Base-by-base conservation (phyloP, 345 rosid species). In the Chamaenerion angustifolium region DNA sequence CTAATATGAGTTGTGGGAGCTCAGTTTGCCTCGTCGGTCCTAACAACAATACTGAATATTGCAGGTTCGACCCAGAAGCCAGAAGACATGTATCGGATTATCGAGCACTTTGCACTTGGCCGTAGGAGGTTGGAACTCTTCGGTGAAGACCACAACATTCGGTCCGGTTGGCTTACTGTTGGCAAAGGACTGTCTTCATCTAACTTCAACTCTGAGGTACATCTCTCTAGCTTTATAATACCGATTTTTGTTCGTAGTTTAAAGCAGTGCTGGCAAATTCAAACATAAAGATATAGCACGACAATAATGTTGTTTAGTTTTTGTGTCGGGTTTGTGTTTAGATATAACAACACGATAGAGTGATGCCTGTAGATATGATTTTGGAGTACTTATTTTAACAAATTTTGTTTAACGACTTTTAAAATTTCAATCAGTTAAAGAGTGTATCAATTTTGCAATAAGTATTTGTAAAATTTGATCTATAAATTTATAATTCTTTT, bases 91-190 rank as follows among this genome's bases (percentile, higher is more conserved):
- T 92, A 92, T 70, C 69, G 95, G 53, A 84, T 92, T 57, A 73
- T 92, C 54, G 98, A 92, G 80, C 98, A 87, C 71, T 92, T 92
- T 52, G 84, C 96, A 48, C 96, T 87, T 54, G 96, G 96, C 41
- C 81, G 95, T 14, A 76, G 98, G 54, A 79, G 96, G 81, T 94
- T 92, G 63, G 98, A 92, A 70, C 96, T 92, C 35, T 87, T 92
- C 15, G 98, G 96, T 44, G 98, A 84, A 73, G 98, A 92, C 63
- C 95, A 87, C 72, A 87, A 87, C 57, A 92, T 92, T 56, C 80
- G 98, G 56, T 16, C 88, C 50, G 98, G 98, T 64, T 92, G 95
- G 98, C 69, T 92, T 55, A 87, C 98, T 19, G 79, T 80, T 64
- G 98, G 98, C 52, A 79, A 80, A 62, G 94, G 75, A 64, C 74